Evolutionary conservation across 164 flowering plant genomes (phyloP), one percentile per base, ranked within the genome.

Genomic region (Magnolia changhungtana): DNA sequence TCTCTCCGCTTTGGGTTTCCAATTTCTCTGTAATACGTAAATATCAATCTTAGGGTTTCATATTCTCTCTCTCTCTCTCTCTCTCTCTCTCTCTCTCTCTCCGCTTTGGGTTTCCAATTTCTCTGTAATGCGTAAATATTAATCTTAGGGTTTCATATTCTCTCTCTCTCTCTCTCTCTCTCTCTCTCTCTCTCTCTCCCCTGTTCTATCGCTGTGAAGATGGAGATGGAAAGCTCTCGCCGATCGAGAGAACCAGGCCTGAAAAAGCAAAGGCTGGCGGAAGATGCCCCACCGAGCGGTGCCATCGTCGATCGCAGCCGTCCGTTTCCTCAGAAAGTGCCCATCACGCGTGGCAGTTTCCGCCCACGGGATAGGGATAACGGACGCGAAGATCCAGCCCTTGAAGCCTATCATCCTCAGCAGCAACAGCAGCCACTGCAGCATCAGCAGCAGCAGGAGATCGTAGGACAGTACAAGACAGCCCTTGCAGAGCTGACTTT

Each of bases 401-500:
- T 16, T 10, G 61, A 55, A 55, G 16, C 61, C 61, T 55, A 55
- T 16, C 61, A 16, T 55, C 61, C 61, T 55, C 16, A 55, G 61
- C 61, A 11, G 61, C 45, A 37, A 37, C 45, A 37, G 45, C 61
- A 55, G 76, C 72, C 9, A 7, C 45, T 18, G 50, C 65, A 75
- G 45, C 45, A 37, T 3, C 76, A 52, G 52, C 90, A 84, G 77
- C 88, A 85, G 64, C 89, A 87, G 73, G 98, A 96, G 82, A 91
- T 96, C 16, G 89, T 94, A 49, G 86, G 79, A 76, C 97, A 92
- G 92, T 96, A 96, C 84, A 89, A 84, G 84, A 83, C 88, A 1
- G 99, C 98, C 0, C 83, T 96, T 0, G 87, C 93, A 3, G 99
- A 96, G 84, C 88, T 96, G 63, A 96, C 97, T 0, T 90, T 96